These are phyloP conservation scores for Penicillium sp. DNA, from an alignment of 2,329 filamentous ascomycete genomes.

Conservation along the genomic window DNA sequence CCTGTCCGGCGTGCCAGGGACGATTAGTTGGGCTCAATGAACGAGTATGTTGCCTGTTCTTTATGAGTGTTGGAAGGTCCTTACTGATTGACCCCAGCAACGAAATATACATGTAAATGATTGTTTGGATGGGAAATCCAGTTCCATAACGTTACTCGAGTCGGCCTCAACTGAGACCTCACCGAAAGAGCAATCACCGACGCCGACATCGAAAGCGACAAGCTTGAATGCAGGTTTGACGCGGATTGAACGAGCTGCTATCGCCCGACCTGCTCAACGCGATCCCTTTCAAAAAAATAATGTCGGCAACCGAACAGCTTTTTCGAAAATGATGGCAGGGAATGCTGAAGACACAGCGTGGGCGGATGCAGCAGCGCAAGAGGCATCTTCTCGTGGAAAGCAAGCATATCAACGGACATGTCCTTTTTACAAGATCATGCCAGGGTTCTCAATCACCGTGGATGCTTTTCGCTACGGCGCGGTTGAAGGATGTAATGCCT, in stretches of 20 bases:
- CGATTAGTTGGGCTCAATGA: constrained; percentile 60
- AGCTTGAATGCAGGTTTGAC: constrained; percentile 38
- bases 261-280: constrained; percentile 75
- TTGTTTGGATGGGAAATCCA: constrained; percentile 81
- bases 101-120: constrained; percentile 85
- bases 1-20: constrained; percentile 76
- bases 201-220: neutral
- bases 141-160: constrained; percentile 45
- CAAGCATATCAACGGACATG: constrained; percentile 87
- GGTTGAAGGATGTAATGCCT: constrained; percentile 86
- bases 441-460: constrained; percentile 87
- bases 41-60: constrained; percentile 27
- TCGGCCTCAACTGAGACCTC: constrained; percentile 13
- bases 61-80: neutral
- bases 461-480: constrained; percentile 96
- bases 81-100: constrained; percentile 44
- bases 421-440: constrained; percentile 98
- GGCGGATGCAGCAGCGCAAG: constrained; percentile 79
- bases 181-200: neutral
- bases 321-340: constrained; percentile 87
- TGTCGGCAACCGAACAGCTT: constrained; percentile 64
- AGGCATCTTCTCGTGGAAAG: constrained; percentile 76
- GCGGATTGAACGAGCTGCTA: constrained; percentile 65
- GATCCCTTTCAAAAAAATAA: constrained; percentile 67
- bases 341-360: constrained; percentile 90